Base-by-base conservation (phyloP, 2,329 filamentous ascomycete genomes). In the Pseudopithomyces chartarum region DNA sequence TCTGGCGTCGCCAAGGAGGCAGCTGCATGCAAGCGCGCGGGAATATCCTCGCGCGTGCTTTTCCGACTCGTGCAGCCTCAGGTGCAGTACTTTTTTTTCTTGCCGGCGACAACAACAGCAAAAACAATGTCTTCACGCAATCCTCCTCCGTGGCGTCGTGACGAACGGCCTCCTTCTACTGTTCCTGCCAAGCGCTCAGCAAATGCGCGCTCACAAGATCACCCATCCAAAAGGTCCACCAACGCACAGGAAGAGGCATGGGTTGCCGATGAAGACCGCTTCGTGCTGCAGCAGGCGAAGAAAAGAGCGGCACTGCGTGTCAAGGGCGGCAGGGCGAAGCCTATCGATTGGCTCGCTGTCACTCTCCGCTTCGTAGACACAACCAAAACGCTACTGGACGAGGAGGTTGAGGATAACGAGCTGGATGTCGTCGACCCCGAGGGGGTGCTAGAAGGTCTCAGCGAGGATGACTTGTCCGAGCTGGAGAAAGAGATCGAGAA, bases 251-350 rank as follows among this genome's bases (percentile, higher is more conserved):
- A 83, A 65, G 79, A 78, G 55, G 79, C 80, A 20, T 99, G 95
- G 83, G 91, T 98, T 19, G 91, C 94, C 51, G 91, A 96, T 67
- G 95, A 99, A 76, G 95, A 99, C 79, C 88, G 90, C 62, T 99
- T 99, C 71, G 95, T 98, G 55, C 81, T 99, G 70, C 93, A 92
- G 77, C 95, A 99, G 78, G 90, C 94, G 45, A 99, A 98, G 83
- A 98, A 96, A 81, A 98, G 97, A 81, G 94, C 95, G 40, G 91
- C 93, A 63, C 96, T 99, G 65, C 89, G 95, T 39, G 92, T 98
- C 44, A 91, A 92, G 66, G 93, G 96, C 76, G 90, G 90, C 11
- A 87, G 96, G 64, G 93, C 94, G 54, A 93, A 92, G 71, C 90
- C 94, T 10, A 94, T 98, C 69, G 95, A 99, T 79, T 93, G 91